A percentile compares a stretch with the other conserved stretches of the same genome.
These are phyloP conservation scores for Colletotrichum liriopes DNA, from an alignment of 2,329 filamentous ascomycete species.

Conservation along the genomic window DNA sequence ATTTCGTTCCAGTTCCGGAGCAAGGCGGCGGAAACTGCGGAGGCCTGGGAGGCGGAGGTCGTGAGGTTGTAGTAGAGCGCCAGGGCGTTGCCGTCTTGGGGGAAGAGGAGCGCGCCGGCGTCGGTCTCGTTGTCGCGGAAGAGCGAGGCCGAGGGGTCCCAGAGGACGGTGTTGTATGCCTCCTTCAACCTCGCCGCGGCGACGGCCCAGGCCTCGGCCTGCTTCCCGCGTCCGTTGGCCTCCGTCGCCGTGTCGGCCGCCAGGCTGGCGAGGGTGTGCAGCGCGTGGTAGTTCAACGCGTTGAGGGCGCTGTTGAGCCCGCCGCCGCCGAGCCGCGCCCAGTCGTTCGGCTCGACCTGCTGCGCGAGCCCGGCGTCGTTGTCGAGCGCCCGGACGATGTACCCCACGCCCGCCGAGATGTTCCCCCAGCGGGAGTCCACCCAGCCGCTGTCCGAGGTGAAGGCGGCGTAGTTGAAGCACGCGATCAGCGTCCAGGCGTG, in stretches of 20 bases:
- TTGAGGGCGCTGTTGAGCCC: constrained; percentile 53
- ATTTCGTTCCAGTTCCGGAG: constrained; percentile 49
- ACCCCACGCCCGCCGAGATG: constrained; percentile 54
- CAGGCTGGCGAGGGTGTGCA: constrained; percentile 46
- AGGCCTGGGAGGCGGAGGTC: constrained; percentile 35
- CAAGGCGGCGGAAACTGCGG: constrained; percentile 43
- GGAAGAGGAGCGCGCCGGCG: constrained; percentile 55
- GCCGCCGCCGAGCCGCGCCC: constrained; percentile 50
- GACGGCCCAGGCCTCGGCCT: constrained; percentile 31
- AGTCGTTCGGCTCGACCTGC: constrained; percentile 48
- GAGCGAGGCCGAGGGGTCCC: constrained; percentile 59
- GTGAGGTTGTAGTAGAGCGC: constrained; percentile 54
- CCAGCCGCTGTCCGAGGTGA: constrained; percentile 60
- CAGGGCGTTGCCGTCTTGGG: constrained; percentile 67
- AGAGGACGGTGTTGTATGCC: constrained; percentile 63
- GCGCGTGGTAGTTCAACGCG: constrained; percentile 51
- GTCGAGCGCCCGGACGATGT: constrained; percentile 41
- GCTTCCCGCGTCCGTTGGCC: constrained; percentile 19
- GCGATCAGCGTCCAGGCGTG: constrained; percentile 66
- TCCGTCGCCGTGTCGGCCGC: constrained; percentile 34
- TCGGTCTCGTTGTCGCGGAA: constrained; percentile 65
- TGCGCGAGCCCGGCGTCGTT: constrained; percentile 40
- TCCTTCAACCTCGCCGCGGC: constrained; percentile 42
- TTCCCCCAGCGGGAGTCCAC: constrained; percentile 59
- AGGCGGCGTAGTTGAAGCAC: constrained; percentile 67